A percentile compares a stretch with the other conserved stretches of the same genome.
Evolutionary conservation across 2,329 filamentous ascomycete genomes (phyloP).

Genomic region (Ascochyta lentis): DNA sequence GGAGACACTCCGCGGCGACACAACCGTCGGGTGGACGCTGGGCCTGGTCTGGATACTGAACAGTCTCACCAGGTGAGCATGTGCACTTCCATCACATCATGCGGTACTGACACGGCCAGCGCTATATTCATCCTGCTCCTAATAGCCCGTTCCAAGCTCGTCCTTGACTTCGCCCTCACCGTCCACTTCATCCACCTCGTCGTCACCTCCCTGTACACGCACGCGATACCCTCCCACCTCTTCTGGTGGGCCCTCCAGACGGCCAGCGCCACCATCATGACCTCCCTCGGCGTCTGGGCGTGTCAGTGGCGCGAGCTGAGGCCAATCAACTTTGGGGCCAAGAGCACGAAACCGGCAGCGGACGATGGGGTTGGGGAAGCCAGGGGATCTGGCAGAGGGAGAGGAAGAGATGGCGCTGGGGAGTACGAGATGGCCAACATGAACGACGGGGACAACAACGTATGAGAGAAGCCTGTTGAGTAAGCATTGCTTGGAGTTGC

Average conservation of each 20-base stretch:
- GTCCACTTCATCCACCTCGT: constrained; percentile 84
- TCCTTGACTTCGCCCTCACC: constrained; percentile 92
- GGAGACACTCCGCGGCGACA: constrained; percentile 69
- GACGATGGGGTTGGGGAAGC: constrained; percentile 50
- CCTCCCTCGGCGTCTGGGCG: constrained; percentile 81
- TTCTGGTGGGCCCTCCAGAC: constrained; percentile 85
- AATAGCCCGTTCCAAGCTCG: constrained; percentile 87
- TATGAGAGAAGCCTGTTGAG: constrained; percentile 30
- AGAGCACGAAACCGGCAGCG: constrained; percentile 52
- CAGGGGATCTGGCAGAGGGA: constrained; percentile 49
- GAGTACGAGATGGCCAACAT: constrained; percentile 58
- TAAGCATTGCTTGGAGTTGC: constrained; percentile 41
- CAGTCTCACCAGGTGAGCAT: constrained; percentile 66
- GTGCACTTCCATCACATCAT: too few relatives aligned
- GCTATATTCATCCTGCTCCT: constrained; percentile 82
- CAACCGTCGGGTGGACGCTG: constrained; percentile 73
- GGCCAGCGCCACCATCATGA: constrained; percentile 68
- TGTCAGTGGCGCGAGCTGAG: constrained; percentile 89
- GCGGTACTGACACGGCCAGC: constrained; percentile 55
- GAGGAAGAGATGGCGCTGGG: constrained; percentile 54
- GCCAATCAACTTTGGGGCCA: constrained; percentile 80
- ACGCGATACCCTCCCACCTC: constrained; percentile 74
- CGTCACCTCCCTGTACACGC: constrained; percentile 78
- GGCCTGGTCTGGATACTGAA: constrained; percentile 72
- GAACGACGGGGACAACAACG: constrained; percentile 46